Evolutionary conservation across 164 flowering plant genomes (phyloP), one percentile per base, ranked within the genome.

Genomic region (Pachysandra terminalis): DNA sequence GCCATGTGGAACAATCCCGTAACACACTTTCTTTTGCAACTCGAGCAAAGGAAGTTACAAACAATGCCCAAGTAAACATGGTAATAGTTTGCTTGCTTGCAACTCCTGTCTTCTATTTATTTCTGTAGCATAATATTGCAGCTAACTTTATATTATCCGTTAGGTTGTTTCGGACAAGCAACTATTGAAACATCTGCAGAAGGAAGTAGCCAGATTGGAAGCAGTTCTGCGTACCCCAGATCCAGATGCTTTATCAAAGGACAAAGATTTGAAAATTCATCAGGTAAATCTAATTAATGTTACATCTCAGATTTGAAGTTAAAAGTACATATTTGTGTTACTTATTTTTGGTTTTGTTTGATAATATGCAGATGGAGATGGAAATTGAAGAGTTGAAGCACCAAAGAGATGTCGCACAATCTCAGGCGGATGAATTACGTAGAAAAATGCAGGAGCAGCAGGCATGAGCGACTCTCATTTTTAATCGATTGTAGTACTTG

Each of bases 61-160:
- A 96, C 62, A 92, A 84, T 80, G 99, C 99, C 7, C 97, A 90
- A 81, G 99, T 96, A 22, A 96, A 96, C 84, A 88, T 96, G 97
- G 99, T 96, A 88, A 24, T n/a, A 61, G 61, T 57, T 61, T 45
- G 23, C 19, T 59, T 53, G 0, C 4, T 40, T 49, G 17, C 16
- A 19, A 25, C 27, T 13, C 8, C 13, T 35, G n/a, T n/a, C 2
- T 12, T 21, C 15, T 3, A 56, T 27, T 23, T 26, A 15, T n/a
- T 35, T 15, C 32, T 54, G 24, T 28, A 27, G 23, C 41, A 56
- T 13, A 9, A 56, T 40, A 56, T 48, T 45, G 17, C 17, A 27
- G 67, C 40, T 74, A 19, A 51, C 64, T 59, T 23, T 48, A 32
- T 32, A 32, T 56, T 23, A 37, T 35, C 55, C 19, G 19, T 55